Base-by-base conservation (phyloP, 139 green algal genomes). In the Monoraphidium neglectum region DNA sequence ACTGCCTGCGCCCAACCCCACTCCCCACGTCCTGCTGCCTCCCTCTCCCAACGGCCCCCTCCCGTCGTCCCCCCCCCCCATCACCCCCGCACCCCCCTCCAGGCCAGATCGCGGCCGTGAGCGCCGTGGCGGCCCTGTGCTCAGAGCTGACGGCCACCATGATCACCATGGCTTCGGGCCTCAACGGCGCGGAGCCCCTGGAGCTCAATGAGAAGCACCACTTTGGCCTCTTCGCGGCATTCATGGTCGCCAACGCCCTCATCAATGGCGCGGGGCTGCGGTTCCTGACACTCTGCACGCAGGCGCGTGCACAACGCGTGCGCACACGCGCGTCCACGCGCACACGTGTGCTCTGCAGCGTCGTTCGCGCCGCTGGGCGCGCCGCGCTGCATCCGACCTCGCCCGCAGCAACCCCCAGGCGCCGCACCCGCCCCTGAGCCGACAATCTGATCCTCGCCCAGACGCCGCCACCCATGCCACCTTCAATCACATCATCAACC, bases 191-290 rank as follows among this genome's bases (percentile, higher is more conserved):
- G 1, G 72, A 72, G 61, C 46, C 36, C 64, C 18, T 78, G 21
- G 40, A 26, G 0, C 51, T 78, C 30, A 72, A n/a, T 26, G 15
- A n/a, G 4, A 30, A 61, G 61, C 72, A 83, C 72, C 51, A 68
- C 43, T 70, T 82, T 30, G 81, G 77, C 28, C 69, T 86, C 36
- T 86, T 76, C 46, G 60, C 53, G 4, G 81, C 30, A 32, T 77
- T 59, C 72, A 75, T 86, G 10, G 16, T 83, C 10, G 13, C 78
- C 12, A 77, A 72, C 33, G 69, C 81, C 3, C 8, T 82, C 30
- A 68, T 86, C 57, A 86, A 86, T 76, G 60, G 47, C 47, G 40
- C 33, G 24, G 74, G 74, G 47, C 72, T 78, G 47, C 26, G 49
- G 23, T 53, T 67, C 63, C 64, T 80, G 15, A 80, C 74, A 12